Evolutionary conservation across 805 yeast species (phyloP), one percentile per base, ranked within the genome.

Genomic region (Kodamaea neixiangensis): DNA sequence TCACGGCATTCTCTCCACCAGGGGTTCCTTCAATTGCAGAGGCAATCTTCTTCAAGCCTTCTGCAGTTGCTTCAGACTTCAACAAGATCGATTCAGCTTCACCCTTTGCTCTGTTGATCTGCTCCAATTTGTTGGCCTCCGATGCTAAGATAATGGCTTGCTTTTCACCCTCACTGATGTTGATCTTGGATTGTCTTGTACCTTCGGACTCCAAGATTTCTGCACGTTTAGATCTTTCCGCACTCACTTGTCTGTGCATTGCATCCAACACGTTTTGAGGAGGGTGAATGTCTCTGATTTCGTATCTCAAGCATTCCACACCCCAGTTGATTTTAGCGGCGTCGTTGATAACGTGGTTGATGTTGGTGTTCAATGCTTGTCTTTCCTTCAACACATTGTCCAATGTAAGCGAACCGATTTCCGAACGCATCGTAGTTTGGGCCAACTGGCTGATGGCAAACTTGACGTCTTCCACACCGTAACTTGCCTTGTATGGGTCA

Each of bases 361-460:
- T 89, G 69, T 87, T 86, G 56, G 68, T 67, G 68, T 89, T 89
- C 58, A 89, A 76, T 29, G 78, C 63, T 63, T 86, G 92, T 66
- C 96, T 79, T 66, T 89, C 96, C 54, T 82, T 78, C 58, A 89
- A 75, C 14, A 88, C 96, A 44, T 85, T 82, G 65, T 89, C 96
- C 59, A 89, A 77, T 2, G 91, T 77, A 73, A 89, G 72, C 56
- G 87, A 89, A 46, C 96, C 96, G 62, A 89, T 89, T 66, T 89
- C 96, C 1, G 90, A 83, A 61, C 96, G 77, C 96, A 89, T 89
- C 11, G 96, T 87, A 9, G 96, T 89, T 66, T 89, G 96, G 0
- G 96, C 96, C 57, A 89, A 77, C 68, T 89, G 96, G 38, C 87
- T 76, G 49, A 89, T 83, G 35, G 96, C 96, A 65, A 86, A 89